phyloP scores from a whole-genome alignment of 148 eudicot genomes.

The Salicornia ramosissima region DNA sequence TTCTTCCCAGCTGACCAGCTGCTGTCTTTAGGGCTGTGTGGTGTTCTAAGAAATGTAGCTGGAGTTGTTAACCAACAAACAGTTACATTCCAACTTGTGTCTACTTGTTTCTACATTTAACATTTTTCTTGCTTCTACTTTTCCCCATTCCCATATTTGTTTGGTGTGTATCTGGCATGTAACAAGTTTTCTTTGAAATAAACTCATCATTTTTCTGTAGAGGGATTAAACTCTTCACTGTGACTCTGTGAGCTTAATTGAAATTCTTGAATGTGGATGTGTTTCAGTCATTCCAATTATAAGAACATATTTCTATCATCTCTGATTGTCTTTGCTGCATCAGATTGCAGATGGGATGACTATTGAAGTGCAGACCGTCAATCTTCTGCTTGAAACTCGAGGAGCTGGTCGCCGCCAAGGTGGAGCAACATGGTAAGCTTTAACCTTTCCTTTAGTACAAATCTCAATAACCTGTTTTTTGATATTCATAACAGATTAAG shows the following conservation, averaged over 20 bases:
- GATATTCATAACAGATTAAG: neutral
- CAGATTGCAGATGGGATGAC: constrained; percentile 99
- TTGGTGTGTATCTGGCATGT: neutral
- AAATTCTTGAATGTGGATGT: neutral
- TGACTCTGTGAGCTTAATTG: neutral
- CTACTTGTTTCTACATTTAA: neutral
- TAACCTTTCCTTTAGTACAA: neutral
- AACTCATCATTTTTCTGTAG: neutral
- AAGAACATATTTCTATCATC: constrained; percentile 3
- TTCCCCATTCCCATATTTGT: neutral
- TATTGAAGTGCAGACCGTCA: constrained; percentile 76
- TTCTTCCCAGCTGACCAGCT: no score
- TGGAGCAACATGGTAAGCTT: constrained; percentile 70
- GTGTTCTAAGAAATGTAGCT: neutral
- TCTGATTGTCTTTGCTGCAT: constrained; percentile 33
- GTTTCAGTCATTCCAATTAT: neutral
- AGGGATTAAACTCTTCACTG: neutral
- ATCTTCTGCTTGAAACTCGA: constrained; percentile 89
- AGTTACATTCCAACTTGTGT: neutral
- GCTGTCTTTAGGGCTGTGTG: neutral
- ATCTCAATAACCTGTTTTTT: neutral
- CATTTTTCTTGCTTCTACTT: neutral
- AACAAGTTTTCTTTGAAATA: neutral
- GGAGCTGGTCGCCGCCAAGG: constrained; percentile 69
- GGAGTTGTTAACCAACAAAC: neutral